Conservation (phyloP, 495 filamentous ascomycete genomes). For the Halenospora varia region DNA sequence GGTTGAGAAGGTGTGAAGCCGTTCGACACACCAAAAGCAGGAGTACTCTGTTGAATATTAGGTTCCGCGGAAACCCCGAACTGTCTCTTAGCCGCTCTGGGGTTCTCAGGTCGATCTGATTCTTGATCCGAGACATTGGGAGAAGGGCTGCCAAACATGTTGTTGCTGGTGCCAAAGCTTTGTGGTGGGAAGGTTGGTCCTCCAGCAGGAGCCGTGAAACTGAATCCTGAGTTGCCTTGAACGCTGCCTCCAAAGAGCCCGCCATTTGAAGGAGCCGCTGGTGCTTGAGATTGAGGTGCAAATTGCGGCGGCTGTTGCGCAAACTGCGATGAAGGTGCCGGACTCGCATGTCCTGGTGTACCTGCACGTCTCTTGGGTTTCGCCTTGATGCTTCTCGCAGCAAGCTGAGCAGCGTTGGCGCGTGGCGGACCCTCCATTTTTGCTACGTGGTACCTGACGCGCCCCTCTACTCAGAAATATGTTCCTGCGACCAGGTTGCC, state of each 20-base stretch:
- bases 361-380: constrained; percentile 9
- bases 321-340: too few relatives aligned
- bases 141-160: constrained; percentile 6
- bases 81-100: constrained; percentile 11
- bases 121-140: constrained; percentile 3
- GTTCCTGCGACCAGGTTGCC: neutral
- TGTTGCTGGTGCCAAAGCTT: constrained; percentile 2
- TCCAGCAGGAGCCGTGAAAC: constrained; percentile 14
- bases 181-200: constrained; percentile 10
- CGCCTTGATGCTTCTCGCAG: constrained; percentile 22
- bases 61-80: neutral
- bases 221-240: constrained; percentile 6
- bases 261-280: neutral
- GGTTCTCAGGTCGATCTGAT: neutral
- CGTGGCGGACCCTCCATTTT: constrained; percentile 19
- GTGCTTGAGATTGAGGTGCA: neutral
- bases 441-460: neutral
- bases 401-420: constrained; percentile 25
- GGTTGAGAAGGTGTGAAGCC: neutral
- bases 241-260: constrained; percentile 22
- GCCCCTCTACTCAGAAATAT: neutral
- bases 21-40: neutral
- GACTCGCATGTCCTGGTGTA: too few relatives aligned
- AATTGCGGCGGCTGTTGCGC: too few relatives aligned
- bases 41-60: neutral